Base-by-base conservation (phyloP, 1,139 yeast species). In the Wickerhamomyces sp. region DNA sequence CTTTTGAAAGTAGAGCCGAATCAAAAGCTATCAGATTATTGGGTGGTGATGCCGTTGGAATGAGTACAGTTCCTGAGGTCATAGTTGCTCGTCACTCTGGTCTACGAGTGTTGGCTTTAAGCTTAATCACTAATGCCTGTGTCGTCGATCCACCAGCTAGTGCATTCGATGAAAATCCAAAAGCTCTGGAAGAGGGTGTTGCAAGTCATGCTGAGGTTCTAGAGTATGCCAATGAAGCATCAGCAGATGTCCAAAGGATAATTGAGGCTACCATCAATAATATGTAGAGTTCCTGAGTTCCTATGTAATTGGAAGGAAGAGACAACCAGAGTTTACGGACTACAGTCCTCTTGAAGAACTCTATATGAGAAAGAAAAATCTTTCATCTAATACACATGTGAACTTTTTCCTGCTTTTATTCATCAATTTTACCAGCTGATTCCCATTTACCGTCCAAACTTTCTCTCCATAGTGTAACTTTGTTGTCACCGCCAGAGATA, bases 51-150 rank as follows among this genome's bases (percentile, higher is more conserved):
- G 88, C 95, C 0, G 98, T 91, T 7, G 99, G 99, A 4, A 93
- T 93, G 99, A 86, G 96, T 48, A 93, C 98, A 0, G 97, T 91
- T 34, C 97, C 99, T 0, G 99, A 93, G 65, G 95, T 89, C 2
- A 79, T 90, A 53, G 84, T 88, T 13, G 98, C 96, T 4, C 82
- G 96, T 60, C 98, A 93, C 64, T 76, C 84, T 47, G 95, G 90
- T 0, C 65, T 94, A 68, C 74, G 73, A 52, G 95, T 89, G 5
- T 70, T 93, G 51, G 98, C 97, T 0, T 65, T 93, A 45, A 84
- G 95, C 50, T 74, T 93, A 52, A 84, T 93, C 51, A 93, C 98
- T 30, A 93, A 93, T 61, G 81, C 78, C 2, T 91, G 88, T 35
- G 87, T 90, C 10, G 75, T 77, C 26, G 85, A 76, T n/a, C 75